Evolutionary conservation across 139 green algal species (phyloP), one percentile per base, ranked within the genome.

Genomic region (Volvox africanus): DNA sequence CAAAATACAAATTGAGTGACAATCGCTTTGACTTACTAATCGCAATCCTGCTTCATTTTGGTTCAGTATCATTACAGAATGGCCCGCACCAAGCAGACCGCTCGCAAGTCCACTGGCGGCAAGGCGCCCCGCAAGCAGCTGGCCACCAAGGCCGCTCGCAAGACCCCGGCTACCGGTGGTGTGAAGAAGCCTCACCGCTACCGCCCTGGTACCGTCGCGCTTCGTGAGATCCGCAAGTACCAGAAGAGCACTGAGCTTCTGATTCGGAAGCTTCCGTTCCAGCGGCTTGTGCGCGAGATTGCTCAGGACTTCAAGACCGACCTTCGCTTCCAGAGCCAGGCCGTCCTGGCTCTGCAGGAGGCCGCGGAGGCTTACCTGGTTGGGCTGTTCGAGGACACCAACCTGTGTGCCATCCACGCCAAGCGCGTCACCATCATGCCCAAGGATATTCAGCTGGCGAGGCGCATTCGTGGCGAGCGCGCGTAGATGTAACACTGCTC

Each of bases 41-140:
- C n/a, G n/a, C n/a, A n/a, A n/a, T n/a, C n/a, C n/a, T n/a, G n/a
- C n/a, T n/a, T n/a, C n/a, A n/a, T n/a, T n/a, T n/a, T n/a, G n/a
- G n/a, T n/a, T n/a, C n/a, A n/a, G n/a, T n/a, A n/a, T n/a, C n/a
- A n/a, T n/a, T n/a, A n/a, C n/a, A n/a, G n/a, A 68, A 99, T 99
- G 98, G 98, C 98, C 87, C 98, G 98, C 94, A 99, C 98, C 88
- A 99, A 99, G 97, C 98, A 99, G 95, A 99, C 97, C 67, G 98
- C 98, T 19, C 97, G 98, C 91, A 99, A 99, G 96, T 98, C 96
- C 91, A 99, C 97, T 73, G 97, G 97, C 76, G 97, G 97, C 94
- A 99, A 99, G 96, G 97, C 97, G 30, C 97, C 97, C 89, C 94
- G 97, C 65, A 99, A 99, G 97, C 97, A 98, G 95, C 96, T 98